Evolutionary conservation across 192 early-diverging fungal genomes (phyloP), one percentile per base, ranked within the genome.

Genomic region (Allomyces arbusculus): DNA sequence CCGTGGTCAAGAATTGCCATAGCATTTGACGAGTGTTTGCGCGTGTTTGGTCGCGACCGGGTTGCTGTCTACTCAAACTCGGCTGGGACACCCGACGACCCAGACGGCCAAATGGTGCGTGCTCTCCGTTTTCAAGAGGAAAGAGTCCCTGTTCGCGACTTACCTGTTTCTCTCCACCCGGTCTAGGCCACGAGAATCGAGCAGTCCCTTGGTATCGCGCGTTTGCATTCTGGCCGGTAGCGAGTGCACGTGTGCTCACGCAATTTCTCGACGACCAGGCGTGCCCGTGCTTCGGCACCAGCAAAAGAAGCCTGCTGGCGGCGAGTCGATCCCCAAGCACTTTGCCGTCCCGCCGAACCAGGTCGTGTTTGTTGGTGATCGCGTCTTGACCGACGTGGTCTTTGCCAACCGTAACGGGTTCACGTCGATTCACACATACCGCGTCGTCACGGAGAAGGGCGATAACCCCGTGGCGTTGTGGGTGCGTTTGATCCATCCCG

Each of bases 11-110:
- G 20, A 5, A 14, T 20, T 40, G 3, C 7, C 33, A 40, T 8
- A 58, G 50, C 50, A 6, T 94, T 89, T 87, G 63, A 72, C 11
- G 58, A 71, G 16, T 90, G 89, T 74, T 76, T 75, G 50, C 64
- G 76, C 2, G 67, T 70, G 1, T 95, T 91, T 72, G 79, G 84
- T 0, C 67, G 66, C 23, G 70, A 82, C 4, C 78, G 78, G n/a
- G 67, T 94, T 16, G 72, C 86, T 0, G 85, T 97, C 62, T 88
- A 94, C 16, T 95, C 92, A 64, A 97, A 97, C 73, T 94, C 91
- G 3, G 90, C 89, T 24, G 94, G 92, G 22, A 91, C 89, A 0
- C 63, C 67, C 0, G 91, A 94, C 68, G 92, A 93, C 72, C 64
- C 65, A 14, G 78, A 76, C 9, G 44, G 65, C 61, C 44, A 44